Percentiles rank a stretch among this genome's conserved stretches.
Conservation (phyloP, 257 asterid genomes). For the Verbascum thapsus region DNA sequence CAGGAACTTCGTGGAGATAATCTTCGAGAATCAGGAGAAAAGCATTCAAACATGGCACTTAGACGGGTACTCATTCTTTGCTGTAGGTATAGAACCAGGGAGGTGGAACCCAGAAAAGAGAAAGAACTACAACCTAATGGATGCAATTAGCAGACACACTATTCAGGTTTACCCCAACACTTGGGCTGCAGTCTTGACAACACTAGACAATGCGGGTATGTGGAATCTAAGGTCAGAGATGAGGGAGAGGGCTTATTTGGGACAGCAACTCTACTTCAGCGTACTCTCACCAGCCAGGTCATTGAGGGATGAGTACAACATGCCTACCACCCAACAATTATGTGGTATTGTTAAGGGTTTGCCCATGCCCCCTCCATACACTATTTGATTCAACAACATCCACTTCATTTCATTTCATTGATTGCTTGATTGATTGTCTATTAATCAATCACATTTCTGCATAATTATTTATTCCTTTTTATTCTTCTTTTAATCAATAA, state of each 20-base stretch:
- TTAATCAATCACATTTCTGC: no score
- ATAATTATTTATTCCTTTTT: no score
- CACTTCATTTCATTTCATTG: no score
- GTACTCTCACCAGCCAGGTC: conserved; percentile 44
- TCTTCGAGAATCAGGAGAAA: conserved; percentile 55
- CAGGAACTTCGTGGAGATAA: conserved; percentile 54
- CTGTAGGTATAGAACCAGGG: conserved; percentile 53
- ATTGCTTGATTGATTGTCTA: no score
- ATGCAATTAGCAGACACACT: conserved; percentile 51
- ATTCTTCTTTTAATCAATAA: no score
- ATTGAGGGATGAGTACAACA: conserved; percentile 56
- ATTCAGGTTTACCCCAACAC: conserved; percentile 59
- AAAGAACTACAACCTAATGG: conserved; percentile 52
- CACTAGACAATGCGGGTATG: conserved; percentile 64
- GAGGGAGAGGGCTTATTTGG: conserved; percentile 50
- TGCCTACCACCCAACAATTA: conserved; percentile 40
- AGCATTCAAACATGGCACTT: conserved; percentile 54
- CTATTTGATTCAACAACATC: no score
- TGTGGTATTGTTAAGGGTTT: conserved; percentile 48
- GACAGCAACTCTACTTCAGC: conserved; percentile 57
- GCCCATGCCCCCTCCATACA: conserved; percentile 44
- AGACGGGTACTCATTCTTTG: conserved; percentile 53
- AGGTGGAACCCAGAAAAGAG: conserved; percentile 55
- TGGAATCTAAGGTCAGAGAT: conserved; percentile 63
- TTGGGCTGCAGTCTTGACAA: conserved; percentile 60